A percentile compares a stretch with the other conserved stretches of the same genome.
Evolutionary conservation across 1,284 basidiomycete species (phyloP).

Genomic region (Trametes sp.): DNA sequence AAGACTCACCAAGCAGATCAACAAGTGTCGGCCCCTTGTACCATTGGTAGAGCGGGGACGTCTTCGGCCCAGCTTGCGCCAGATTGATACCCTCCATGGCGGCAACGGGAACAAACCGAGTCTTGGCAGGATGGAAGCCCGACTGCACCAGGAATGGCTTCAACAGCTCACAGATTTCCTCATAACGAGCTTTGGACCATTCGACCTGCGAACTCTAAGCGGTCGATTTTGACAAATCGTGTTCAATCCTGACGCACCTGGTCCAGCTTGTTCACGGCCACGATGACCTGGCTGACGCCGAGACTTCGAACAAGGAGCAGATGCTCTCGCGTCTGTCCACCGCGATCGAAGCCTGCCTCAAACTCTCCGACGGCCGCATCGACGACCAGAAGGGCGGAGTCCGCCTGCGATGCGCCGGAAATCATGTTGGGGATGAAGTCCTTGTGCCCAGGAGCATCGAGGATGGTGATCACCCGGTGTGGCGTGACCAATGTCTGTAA

Average conservation of each 20-base stretch:
- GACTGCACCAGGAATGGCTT: constrained; percentile 87
- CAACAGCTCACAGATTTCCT: constrained; percentile 81
- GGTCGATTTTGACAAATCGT: background rate
- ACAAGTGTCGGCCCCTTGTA: constrained; percentile 89
- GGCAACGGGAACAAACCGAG: constrained; percentile 88
- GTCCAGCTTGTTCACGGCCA: constrained; percentile 96
- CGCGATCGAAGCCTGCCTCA: constrained; percentile 93
- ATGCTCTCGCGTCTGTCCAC: constrained; percentile 98
- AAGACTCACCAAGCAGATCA: constrained; percentile 75
- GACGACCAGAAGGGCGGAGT: constrained; percentile 95
- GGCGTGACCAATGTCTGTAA: constrained; percentile 83
- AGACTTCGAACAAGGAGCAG: constrained; percentile 91
- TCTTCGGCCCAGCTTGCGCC: constrained; percentile 57
- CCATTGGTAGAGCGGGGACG: constrained; percentile 70
- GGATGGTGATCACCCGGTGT: constrained; percentile 85
- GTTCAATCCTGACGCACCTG: constrained; percentile 56
- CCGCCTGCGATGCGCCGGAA: constrained; percentile 96
- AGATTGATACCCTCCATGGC: constrained; percentile 93
- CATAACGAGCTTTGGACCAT: constrained; percentile 86
- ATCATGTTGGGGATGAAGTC: constrained; percentile 99
- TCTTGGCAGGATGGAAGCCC: constrained; percentile 84
- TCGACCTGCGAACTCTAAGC: constrained; percentile 64
- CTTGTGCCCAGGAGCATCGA: constrained; percentile 96
- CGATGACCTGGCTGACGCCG: constrained; percentile 93
- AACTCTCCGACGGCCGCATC: constrained; percentile 93